phyloP scores from a whole-genome alignment of 169 alveolate genomes.

The Blepharisma undulans region DNA sequence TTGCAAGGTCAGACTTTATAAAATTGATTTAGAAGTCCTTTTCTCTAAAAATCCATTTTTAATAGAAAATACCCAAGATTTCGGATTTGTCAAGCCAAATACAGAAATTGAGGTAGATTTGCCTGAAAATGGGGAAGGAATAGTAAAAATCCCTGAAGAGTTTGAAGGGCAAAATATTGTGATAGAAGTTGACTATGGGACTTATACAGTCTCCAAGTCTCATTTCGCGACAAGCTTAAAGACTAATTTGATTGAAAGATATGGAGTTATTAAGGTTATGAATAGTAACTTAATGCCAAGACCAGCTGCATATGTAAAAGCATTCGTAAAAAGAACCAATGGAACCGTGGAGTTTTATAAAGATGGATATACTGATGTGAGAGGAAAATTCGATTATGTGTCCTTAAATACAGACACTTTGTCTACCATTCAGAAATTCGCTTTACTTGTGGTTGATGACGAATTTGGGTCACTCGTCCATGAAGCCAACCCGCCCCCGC shows the following conservation, averaged over 20 bases:
- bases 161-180: constrained; percentile 64
- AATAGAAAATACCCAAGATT: not conserved
- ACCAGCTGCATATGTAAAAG: constrained; percentile 69
- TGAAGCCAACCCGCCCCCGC: constrained; percentile 40
- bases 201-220: constrained; percentile 60
- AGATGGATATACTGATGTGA: constrained; percentile 89
- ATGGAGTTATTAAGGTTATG: constrained; percentile 77
- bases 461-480: constrained; percentile 61
- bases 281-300: constrained; percentile 54
- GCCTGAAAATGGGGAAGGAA: constrained; percentile 5
- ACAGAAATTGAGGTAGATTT: not conserved
- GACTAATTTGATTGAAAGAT: constrained; percentile 61
- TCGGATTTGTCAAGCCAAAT: not conserved
- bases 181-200: constrained; percentile 72
- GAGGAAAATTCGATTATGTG: constrained; percentile 86
- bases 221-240: constrained; percentile 71
- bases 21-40: constrained; percentile 32
- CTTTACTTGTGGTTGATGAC: constrained; percentile 72
- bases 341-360: constrained; percentile 72
- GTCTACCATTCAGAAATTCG: constrained; percentile 63
- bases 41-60: constrained; percentile 8
- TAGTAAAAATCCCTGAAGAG: constrained; percentile 64
- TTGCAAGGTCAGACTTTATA: not conserved
- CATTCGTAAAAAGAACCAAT: constrained; percentile 58
- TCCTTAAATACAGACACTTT: constrained; percentile 70